These are phyloP conservation scores for Epichloe amarillans DNA, from an alignment of 2,329 filamentous ascomycete genomes.

Conservation along the genomic window DNA sequence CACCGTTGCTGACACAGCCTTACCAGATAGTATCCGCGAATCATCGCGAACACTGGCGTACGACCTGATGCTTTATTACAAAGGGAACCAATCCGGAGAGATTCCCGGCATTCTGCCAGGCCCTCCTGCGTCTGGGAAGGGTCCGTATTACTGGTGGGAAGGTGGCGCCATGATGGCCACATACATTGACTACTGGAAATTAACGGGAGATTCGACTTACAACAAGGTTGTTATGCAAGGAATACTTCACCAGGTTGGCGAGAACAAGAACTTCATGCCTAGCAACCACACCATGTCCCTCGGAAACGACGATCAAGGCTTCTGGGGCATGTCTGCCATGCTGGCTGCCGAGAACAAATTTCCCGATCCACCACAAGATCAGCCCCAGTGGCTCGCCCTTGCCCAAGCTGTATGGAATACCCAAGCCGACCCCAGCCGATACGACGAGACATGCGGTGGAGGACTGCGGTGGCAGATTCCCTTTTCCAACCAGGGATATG, in stretches of 20 bases:
- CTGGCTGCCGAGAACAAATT: slow-evolving; percentile 52
- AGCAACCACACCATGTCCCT: slow-evolving; percentile 42
- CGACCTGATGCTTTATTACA: slow-evolving; percentile 37
- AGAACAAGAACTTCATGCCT: slow-evolving; percentile 45
- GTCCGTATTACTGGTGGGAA: slow-evolving; percentile 65
- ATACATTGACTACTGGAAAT: slow-evolving; percentile 57
- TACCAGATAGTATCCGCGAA: slow-evolving; percentile 32
- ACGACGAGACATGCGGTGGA: slow-evolving; percentile 49
- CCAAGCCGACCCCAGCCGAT: slow-evolving; percentile 45
- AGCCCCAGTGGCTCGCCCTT: slow-evolving; percentile 49
- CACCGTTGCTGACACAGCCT: neutral
- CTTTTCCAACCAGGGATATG: slow-evolving; percentile 58
- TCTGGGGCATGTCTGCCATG: slow-evolving; percentile 58
- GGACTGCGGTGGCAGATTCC: slow-evolving; percentile 71
- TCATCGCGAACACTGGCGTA: slow-evolving; percentile 34
- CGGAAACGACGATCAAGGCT: slow-evolving; percentile 59
- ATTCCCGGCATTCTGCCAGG: slow-evolving; percentile 45
- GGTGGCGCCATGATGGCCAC: slow-evolving; percentile 55
- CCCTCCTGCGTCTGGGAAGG: slow-evolving; percentile 30
- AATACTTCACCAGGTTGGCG: slow-evolving; percentile 45
- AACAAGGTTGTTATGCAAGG: slow-evolving; percentile 44
- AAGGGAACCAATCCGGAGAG: slow-evolving; percentile 35
- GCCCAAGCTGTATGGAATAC: slow-evolving; percentile 59
- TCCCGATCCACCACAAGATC: slow-evolving; percentile 38
- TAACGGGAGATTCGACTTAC: slow-evolving; percentile 50